Conservation (phyloP, 2,329 filamentous ascomycete genomes). For the Ceratocystis ficicola region DNA sequence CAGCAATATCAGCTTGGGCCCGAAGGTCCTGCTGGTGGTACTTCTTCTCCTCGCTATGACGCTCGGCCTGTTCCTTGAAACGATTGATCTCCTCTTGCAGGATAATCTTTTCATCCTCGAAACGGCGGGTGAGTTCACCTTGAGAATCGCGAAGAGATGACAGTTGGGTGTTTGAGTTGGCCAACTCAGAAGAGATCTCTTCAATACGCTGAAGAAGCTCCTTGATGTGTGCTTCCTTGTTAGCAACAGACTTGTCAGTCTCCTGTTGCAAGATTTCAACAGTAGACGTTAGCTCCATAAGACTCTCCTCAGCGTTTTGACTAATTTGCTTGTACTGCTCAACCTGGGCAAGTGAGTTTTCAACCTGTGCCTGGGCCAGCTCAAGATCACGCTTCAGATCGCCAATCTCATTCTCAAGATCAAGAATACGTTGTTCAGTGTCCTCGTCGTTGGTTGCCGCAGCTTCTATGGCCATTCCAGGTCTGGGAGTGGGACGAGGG, state of each 20-base stretch:
- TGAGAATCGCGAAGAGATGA: slow-evolving; percentile 69
- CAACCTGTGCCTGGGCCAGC: slow-evolving; percentile 64
- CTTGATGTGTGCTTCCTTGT: slow-evolving; percentile 67
- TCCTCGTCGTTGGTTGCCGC: slow-evolving; percentile 37
- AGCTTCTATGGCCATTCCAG: slow-evolving; percentile 34
- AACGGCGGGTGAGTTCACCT: slow-evolving; percentile 55
- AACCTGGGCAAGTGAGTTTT: slow-evolving; percentile 65
- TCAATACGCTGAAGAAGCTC: slow-evolving; percentile 75
- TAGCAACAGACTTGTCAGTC: slow-evolving; percentile 59
- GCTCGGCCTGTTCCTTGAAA: slow-evolving; percentile 72
- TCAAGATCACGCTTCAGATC: slow-evolving; percentile 83
- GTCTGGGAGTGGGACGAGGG: slow-evolving; percentile 58
- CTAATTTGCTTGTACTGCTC: slow-evolving; percentile 85
- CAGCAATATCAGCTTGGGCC: slow-evolving; percentile 83
- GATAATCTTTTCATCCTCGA: slow-evolving; percentile 70
- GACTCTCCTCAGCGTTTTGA: slow-evolving; percentile 73
- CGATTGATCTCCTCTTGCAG: slow-evolving; percentile 68
- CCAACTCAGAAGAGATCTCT: slow-evolving; percentile 71
- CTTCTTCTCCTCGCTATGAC: slow-evolving; percentile 64
- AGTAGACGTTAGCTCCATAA: slow-evolving; percentile 65
- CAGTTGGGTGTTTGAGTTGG: slow-evolving; percentile 69
- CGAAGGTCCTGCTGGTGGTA: slow-evolving; percentile 87
- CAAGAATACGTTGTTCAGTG: slow-evolving; percentile 55
- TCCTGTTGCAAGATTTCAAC: slow-evolving; percentile 83
- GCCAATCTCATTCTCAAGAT: slow-evolving; percentile 69